Conservation (phyloP, 2,329 filamentous ascomycete species). For the Pseudogymnoascus sp. region DNA sequence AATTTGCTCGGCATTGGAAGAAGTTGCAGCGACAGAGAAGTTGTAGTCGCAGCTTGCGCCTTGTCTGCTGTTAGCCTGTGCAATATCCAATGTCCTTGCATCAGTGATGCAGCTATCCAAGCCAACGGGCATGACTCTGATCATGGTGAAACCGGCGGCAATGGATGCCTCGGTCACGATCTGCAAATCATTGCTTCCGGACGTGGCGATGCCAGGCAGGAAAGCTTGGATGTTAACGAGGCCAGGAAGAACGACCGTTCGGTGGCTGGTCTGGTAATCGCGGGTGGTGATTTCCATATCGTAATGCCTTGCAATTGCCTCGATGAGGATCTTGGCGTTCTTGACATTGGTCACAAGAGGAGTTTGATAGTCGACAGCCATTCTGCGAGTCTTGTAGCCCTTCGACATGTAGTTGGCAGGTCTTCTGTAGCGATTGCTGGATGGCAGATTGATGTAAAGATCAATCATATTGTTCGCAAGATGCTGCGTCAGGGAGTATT, state of each 20-base stretch:
- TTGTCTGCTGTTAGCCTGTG: slow-evolving; percentile 60
- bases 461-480: slow-evolving; percentile 97
- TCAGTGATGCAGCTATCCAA: slow-evolving; percentile 65
- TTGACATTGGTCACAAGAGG: slow-evolving; percentile 98
- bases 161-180: slow-evolving; percentile 64
- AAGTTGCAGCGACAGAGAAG: slow-evolving; percentile 67
- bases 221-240: slow-evolving; percentile 74
- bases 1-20: slow-evolving; percentile 65
- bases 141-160: slow-evolving; percentile 69
- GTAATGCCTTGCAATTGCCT: slow-evolving; percentile 85
- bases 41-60: slow-evolving; percentile 71
- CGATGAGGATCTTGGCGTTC: slow-evolving; percentile 94
- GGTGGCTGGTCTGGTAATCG: slow-evolving; percentile 87
- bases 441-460: slow-evolving; percentile 98
- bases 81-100: slow-evolving; percentile 58
- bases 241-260: slow-evolving; percentile 63
- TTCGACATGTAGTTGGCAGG: slow-evolving; percentile 98
- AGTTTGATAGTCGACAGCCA: slow-evolving; percentile 94
- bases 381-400: slow-evolving; percentile 90
- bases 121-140: slow-evolving; percentile 69
- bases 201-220: slow-evolving; percentile 60
- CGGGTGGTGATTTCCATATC: slow-evolving; percentile 73
- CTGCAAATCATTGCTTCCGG: slow-evolving; percentile 59
- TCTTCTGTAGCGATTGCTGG: slow-evolving; percentile 91
- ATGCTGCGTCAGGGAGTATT: slow-evolving; percentile 95